phyloP scores from a whole-genome alignment of 139 green algal genomes.

The Chlorella sorokiniana region DNA sequence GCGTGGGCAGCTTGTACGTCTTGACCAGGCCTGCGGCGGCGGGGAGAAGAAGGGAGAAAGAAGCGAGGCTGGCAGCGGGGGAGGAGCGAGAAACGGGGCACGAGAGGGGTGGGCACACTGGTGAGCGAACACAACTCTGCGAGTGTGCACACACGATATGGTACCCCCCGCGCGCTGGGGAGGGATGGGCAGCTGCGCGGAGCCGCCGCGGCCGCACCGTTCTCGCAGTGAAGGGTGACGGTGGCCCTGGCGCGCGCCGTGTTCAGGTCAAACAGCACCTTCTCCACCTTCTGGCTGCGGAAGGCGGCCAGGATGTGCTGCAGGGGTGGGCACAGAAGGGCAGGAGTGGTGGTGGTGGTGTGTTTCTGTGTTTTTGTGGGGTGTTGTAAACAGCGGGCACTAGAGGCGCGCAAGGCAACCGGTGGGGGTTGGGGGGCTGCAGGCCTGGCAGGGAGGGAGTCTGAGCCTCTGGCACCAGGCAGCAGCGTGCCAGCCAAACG shows the following conservation, averaged over 20 bases:
- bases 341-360: too few relatives aligned
- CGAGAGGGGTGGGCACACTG: neutral
- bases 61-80: neutral
- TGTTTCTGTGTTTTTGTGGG: too few relatives aligned
- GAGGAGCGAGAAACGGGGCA: neutral
- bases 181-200: neutral
- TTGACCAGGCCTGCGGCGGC: constrained; percentile 68
- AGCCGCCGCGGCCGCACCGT: constrained; percentile 43
- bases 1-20: constrained; percentile 58
- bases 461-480: too few relatives aligned
- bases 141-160: neutral
- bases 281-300: constrained; percentile 51
- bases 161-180: neutral
- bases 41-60: neutral
- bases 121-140: neutral
- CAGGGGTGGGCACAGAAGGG: constrained; percentile 2
- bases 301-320: constrained; percentile 68
- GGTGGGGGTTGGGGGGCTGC: too few relatives aligned
- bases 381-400: too few relatives aligned
- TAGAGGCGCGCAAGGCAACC: too few relatives aligned
- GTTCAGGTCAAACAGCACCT: constrained; percentile 57
- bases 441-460: too few relatives aligned
- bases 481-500: too few relatives aligned
- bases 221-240: constrained; percentile 63
- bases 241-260: constrained; percentile 30